Percentiles rank a stretch among this genome's conserved stretches.
These are phyloP conservation scores for Pseudopyricularia javanii DNA, from an alignment of 2,329 filamentous ascomycete genomes.

Conservation along the genomic window DNA sequence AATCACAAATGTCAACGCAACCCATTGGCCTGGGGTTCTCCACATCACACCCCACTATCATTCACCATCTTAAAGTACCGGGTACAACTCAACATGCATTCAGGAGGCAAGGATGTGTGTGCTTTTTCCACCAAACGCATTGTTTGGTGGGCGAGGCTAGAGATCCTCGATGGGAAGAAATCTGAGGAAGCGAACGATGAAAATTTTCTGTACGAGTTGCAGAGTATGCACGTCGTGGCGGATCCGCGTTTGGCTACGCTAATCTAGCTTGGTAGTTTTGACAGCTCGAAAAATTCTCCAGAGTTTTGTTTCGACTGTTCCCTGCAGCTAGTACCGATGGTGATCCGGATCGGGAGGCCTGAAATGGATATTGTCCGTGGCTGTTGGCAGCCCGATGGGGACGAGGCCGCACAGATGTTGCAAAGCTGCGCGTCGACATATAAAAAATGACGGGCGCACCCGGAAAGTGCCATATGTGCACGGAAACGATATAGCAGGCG, in stretches of 20 bases:
- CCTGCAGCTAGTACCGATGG: background rate
- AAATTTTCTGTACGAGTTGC: background rate
- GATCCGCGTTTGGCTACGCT: background rate
- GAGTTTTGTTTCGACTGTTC: background rate
- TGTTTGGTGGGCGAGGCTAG: background rate
- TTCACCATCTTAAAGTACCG: background rate
- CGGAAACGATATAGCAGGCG: too few species aligned
- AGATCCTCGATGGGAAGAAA: background rate
- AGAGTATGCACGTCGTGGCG: background rate
- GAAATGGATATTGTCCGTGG: background rate
- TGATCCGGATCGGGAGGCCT: background rate
- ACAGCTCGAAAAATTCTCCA: background rate
- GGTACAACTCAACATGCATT: background rate
- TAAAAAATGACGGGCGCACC: too few species aligned
- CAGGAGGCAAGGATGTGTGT: background rate
- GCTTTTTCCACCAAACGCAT: too few species aligned
- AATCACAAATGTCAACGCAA: background rate
- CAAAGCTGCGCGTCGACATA: background rate
- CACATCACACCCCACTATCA: background rate
- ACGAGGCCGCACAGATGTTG: background rate
- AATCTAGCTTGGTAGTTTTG: background rate
- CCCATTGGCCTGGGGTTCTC: constrained; percentile 1
- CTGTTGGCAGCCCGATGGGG: background rate
- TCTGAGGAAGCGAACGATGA: background rate
- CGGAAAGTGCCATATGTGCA: too few species aligned